Percentiles rank a stretch among this genome's conserved stretches.
These are phyloP conservation scores for Rubia occidens DNA, from an alignment of 305 asterid genomes.

Conservation along the genomic window DNA sequence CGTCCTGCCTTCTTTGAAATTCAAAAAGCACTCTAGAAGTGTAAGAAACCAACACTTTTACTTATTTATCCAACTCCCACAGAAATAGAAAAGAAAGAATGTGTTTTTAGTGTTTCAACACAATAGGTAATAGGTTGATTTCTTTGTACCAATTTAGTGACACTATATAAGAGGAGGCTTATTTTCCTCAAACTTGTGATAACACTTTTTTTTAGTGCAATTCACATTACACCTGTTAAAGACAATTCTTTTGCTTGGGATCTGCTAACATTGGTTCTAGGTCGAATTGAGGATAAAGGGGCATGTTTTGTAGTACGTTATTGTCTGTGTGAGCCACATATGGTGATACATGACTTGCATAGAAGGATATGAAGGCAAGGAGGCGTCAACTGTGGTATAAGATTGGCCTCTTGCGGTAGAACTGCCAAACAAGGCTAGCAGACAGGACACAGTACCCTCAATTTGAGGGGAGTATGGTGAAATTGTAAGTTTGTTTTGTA, in stretches of 20 bases:
- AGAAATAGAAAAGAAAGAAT: not conserved
- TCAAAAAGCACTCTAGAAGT: constrained; percentile 61
- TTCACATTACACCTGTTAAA: not conserved
- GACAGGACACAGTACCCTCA: constrained; percentile 11
- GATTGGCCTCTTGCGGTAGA: constrained; percentile 6
- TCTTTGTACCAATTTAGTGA: not conserved
- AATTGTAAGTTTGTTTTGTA: not conserved
- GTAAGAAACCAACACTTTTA: constrained; percentile 10
- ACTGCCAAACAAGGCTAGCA: not conserved
- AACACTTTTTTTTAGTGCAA: not conserved
- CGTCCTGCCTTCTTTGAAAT: constrained; percentile 22
- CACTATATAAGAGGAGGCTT: not conserved
- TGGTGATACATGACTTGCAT: not conserved
- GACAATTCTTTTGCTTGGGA: too few species aligned
- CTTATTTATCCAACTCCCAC: not conserved
- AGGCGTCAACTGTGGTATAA: constrained; percentile 1
- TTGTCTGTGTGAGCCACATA: not conserved
- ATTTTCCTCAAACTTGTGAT: not conserved
- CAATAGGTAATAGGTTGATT: not conserved
- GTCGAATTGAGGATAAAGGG: too few species aligned
- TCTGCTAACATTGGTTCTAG: too few species aligned
- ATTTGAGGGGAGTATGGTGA: constrained; percentile 15
- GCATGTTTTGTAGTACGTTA: too few species aligned
- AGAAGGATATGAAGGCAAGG: not conserved
- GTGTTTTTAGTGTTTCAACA: not conserved